Percentiles rank a stretch among this genome's conserved stretches.
Conservation (phyloP, 306 rosid species). For the Trifolium repens region DNA sequence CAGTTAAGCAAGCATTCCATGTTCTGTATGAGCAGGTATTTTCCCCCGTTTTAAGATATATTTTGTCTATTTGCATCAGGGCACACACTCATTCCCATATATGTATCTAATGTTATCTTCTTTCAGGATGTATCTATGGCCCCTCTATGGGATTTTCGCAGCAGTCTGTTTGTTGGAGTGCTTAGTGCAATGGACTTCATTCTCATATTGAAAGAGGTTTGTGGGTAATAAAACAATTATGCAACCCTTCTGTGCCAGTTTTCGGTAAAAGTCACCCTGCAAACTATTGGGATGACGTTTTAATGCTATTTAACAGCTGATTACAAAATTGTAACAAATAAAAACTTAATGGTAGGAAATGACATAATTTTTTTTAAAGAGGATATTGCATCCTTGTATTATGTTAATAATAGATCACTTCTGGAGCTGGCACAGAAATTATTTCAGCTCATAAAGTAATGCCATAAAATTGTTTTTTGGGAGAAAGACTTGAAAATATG, state of each 20-base stretch:
- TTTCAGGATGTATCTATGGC: slow-evolving; percentile 76
- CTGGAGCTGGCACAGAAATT: slow-evolving; percentile 28
- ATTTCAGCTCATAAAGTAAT: slow-evolving; percentile 12
- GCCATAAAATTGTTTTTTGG: neutral
- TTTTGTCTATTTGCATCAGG: slow-evolving; percentile 7
- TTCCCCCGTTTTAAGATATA: neutral
- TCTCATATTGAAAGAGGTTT: slow-evolving; percentile 83
- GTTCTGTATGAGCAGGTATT: slow-evolving; percentile 79
- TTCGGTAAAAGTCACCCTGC: slow-evolving; percentile 29
- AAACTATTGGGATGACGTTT: slow-evolving; percentile 1
- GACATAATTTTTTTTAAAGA: neutral
- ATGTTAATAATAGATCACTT: slow-evolving; percentile 37
- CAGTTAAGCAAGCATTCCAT: slow-evolving; percentile 91
- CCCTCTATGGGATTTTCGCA: slow-evolving; percentile 74
- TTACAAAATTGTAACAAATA: neutral
- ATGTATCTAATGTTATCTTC: slow-evolving; percentile 29
- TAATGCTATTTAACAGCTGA: slow-evolving; percentile 26
- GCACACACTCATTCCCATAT: slow-evolving; percentile 19
- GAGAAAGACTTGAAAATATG: slow-evolving; percentile 17
- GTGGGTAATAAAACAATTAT: slow-evolving; percentile 43
- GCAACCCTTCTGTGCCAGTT: slow-evolving; percentile 34
- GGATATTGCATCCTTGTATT: slow-evolving; percentile 9
- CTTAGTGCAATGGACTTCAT: slow-evolving; percentile 86
- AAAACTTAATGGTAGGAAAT: neutral
- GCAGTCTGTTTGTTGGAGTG: slow-evolving; percentile 70